Conservation (phyloP, 2,329 filamentous ascomycete genomes). For the Penicillium sp. region DNA sequence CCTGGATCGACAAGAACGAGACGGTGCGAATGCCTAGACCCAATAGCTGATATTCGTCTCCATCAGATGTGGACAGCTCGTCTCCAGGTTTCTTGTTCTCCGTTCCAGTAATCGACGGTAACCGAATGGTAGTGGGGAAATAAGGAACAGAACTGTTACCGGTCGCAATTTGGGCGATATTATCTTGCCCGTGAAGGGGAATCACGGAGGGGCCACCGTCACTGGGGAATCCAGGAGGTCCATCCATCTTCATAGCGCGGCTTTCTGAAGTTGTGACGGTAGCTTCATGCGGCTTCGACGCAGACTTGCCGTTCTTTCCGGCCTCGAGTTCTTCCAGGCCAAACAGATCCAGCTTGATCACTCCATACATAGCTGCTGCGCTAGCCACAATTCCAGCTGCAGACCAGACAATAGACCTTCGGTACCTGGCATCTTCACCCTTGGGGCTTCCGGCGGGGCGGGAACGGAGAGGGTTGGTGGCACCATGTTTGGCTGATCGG, state of each 20-base stretch:
- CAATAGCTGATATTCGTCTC: conserved; percentile 74
- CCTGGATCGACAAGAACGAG: conserved; percentile 83
- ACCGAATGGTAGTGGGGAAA: conserved; percentile 70
- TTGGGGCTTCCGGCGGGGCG: neutral
- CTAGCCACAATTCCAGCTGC: conserved; percentile 40
- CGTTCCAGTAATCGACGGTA: conserved; percentile 51
- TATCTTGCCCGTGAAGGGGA: conserved; percentile 52
- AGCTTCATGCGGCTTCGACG: conserved; percentile 11
- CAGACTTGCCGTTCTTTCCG: conserved; percentile 9
- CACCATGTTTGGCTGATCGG: conserved; percentile 16
- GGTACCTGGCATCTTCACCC: conserved; percentile 27
- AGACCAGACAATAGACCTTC: conserved; percentile 35
- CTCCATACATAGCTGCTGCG: conserved; percentile 42
- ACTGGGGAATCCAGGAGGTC: conserved; percentile 38
- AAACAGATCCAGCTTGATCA: conserved; percentile 40
- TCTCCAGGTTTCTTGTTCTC: conserved; percentile 38
- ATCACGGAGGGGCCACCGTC: conserved; percentile 33
- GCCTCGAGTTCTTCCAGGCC: conserved; percentile 27
- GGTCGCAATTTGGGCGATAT: conserved; percentile 73
- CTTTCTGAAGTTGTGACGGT: conserved; percentile 4
- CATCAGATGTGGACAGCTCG: conserved; percentile 36
- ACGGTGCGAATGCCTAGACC: conserved; percentile 87
- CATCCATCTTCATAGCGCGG: conserved; percentile 40
- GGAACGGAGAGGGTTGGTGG: neutral
- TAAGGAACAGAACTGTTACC: conserved; percentile 76